phyloP scores from a whole-genome alignment of 305 asterid species.

The Plantago coronopus region DNA sequence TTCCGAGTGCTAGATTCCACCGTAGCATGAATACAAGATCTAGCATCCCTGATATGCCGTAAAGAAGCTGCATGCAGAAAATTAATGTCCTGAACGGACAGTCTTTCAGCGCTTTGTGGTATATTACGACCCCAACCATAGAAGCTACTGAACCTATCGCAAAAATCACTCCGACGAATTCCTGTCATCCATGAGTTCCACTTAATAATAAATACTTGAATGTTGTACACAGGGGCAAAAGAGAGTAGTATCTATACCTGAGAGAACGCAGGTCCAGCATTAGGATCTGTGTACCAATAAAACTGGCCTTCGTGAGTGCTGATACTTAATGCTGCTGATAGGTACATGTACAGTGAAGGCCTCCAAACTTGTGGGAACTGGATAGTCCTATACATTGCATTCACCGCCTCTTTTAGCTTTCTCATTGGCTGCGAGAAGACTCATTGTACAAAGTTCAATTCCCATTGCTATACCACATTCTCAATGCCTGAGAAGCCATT shows the following conservation, averaged over 20 bases:
- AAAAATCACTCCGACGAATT: conserved; percentile 51
- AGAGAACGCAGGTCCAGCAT: conserved; percentile 56
- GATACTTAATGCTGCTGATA: conserved; percentile 49
- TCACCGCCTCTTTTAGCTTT: conserved; percentile 35
- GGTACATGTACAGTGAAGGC: conserved; percentile 52
- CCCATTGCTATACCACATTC: background rate
- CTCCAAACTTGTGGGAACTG: conserved; percentile 47
- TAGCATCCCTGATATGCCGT: conserved; percentile 43
- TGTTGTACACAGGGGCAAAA: background rate
- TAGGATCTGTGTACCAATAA: conserved; percentile 57
- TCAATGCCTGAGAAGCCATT: background rate
- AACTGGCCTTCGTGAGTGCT: conserved; percentile 65
- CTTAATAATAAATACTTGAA: no score
- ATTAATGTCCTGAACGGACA: conserved; percentile 42
- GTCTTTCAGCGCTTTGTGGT: conserved; percentile 58
- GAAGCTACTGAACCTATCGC: conserved; percentile 68
- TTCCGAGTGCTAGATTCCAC: conserved; percentile 48
- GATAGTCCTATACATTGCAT: conserved; percentile 44
- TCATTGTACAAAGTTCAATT: background rate
- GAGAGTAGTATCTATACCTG: conserved; percentile 28
- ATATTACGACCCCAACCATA: conserved; percentile 51
- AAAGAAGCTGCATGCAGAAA: conserved; percentile 47
- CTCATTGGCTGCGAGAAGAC: conserved; percentile 23
- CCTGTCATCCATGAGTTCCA: conserved; percentile 27
- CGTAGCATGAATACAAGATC: conserved; percentile 48